Evolutionary conservation across 495 filamentous ascomycete genomes (phyloP), one percentile per base, ranked within the genome.

Genomic region (Clohesyomyces aquaticus): DNA sequence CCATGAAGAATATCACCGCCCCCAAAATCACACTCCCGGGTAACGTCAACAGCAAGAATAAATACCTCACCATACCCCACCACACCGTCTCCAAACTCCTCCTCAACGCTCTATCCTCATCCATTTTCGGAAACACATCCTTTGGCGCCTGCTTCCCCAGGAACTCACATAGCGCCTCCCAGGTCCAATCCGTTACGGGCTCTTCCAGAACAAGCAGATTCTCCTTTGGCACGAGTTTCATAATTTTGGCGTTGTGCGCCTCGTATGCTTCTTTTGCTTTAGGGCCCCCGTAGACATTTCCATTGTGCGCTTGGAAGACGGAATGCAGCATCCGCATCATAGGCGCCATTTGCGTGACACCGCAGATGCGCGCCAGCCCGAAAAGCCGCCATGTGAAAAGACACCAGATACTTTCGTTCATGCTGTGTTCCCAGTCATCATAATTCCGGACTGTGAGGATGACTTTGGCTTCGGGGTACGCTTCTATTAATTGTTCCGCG

Each of bases 401-500:
- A n/a, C 21, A 10, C 56, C 48, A 61, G 12, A 56, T 52, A 11
- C 38, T 25, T 14, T 48, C 43, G 3, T 49, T 48, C 58, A 67
- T 62, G 16, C 38, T 48, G 14, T 50, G 25, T 22, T 66, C 50
- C 82, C 82, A 85, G 4, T 61, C 70, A 3, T 79, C 77, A 2
- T 73, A 70, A n/a, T 71, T 32, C n/a, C 75, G 68, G 27, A 66
- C 70, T 29, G 79, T 79, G 4, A 81, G 56, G 21, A 82, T 72
- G 32, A 82, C 77, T 51, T 79, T 75, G 4, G 75, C 78, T 16
- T 81, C 70, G 0, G 80, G 80, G 49, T 83, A 83, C 11, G 78
- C 76, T 0, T 59, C 66, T 16, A 83, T 73, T 16, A 81, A 59
- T 45, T 81, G 76, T 0, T 66, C 28, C 3, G 76, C 76, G 26